Evolutionary conservation across 306 rosid genomes (phyloP).

Genomic region (Lathyrus oleraceus): DNA sequence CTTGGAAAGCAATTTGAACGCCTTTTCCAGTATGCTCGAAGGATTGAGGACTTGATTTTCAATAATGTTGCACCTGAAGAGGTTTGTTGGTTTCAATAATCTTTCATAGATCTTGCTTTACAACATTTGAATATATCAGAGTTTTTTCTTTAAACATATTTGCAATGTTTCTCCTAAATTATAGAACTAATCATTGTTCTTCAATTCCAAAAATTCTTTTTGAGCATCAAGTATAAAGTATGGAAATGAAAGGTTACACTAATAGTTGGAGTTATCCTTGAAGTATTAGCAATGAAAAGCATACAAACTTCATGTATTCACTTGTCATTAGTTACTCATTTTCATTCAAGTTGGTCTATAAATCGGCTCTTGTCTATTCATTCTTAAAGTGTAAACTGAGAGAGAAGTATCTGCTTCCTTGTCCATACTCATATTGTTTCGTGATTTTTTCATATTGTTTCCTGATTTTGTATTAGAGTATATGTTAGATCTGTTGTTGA

Average conservation of each 20-base stretch:
- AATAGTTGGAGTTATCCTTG: too few relatives aligned
- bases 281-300: too few relatives aligned
- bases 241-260: not conserved
- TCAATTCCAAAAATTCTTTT: conserved; percentile 1
- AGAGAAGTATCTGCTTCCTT: too few relatives aligned
- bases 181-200: conserved; percentile 16
- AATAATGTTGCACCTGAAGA: conserved; percentile 85
- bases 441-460: too few relatives aligned
- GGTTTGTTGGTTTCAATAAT: conserved; percentile 50
- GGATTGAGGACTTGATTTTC: conserved; percentile 82
- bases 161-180: conserved; percentile 10
- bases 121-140: conserved; percentile 21
- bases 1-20: conserved; percentile 90
- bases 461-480: not conserved
- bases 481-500: not conserved
- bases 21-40: conserved; percentile 89
- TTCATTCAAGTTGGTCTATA: conserved; percentile 19
- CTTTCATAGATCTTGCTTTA: conserved; percentile 17
- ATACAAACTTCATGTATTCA: not conserved
- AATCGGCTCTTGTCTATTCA: not conserved
- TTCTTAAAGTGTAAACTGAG: too few relatives aligned
- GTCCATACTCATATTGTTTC: too few relatives aligned
- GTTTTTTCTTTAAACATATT: conserved; percentile 12
- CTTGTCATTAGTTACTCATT: conserved; percentile 19
- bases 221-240: not conserved